These are phyloP conservation scores for Cucumis cinereus DNA, from an alignment of 306 rosid species.

Conservation along the genomic window DNA sequence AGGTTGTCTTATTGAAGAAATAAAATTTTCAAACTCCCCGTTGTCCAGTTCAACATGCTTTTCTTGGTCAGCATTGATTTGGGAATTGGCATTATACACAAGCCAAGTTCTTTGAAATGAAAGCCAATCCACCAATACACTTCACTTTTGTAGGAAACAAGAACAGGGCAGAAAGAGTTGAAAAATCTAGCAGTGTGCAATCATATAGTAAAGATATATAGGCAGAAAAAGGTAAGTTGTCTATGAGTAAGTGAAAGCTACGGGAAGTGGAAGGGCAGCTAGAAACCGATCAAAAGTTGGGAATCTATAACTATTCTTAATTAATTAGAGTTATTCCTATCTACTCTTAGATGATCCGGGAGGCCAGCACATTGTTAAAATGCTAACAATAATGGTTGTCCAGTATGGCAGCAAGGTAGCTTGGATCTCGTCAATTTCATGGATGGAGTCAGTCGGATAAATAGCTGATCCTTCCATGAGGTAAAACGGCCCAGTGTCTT, in stretches of 20 bases:
- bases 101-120: background rate
- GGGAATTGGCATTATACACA: background rate
- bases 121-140: background rate
- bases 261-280: background rate
- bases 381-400: background rate
- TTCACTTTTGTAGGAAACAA: background rate
- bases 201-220: background rate
- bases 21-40: background rate
- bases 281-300: background rate
- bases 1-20: background rate
- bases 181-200: background rate
- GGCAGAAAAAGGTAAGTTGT: background rate
- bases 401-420: background rate
- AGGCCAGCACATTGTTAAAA: background rate
- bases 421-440: background rate
- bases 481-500: too few relatives aligned
- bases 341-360: background rate
- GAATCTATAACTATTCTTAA: background rate
- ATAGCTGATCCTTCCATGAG: too few relatives aligned
- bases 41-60: background rate
- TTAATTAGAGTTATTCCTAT: background rate
- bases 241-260: background rate
- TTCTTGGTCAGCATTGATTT: background rate
- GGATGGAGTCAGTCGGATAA: background rate
- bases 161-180: background rate